These are phyloP conservation scores for Aspergillus ibericus DNA, from an alignment of 2,329 filamentous ascomycete genomes.

Conservation along the genomic window DNA sequence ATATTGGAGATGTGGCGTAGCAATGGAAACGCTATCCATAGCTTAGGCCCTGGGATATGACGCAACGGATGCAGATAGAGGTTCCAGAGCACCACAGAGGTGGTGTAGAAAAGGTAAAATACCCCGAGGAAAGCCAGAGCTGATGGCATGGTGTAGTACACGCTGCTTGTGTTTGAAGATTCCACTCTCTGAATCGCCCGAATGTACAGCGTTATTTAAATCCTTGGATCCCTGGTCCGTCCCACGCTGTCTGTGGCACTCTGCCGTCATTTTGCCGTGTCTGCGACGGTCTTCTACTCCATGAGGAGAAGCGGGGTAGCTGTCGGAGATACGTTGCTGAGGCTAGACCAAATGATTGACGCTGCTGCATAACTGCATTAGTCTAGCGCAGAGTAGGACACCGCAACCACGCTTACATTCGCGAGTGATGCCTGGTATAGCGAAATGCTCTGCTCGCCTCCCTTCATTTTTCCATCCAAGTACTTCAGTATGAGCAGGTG, in stretches of 20 bases:
- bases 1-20: conserved; percentile 10
- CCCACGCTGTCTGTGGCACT: background rate
- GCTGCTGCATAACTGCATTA: too few species aligned
- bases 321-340: background rate
- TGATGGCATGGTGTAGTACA: background rate
- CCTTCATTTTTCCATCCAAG: too few species aligned
- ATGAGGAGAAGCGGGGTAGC: background rate
- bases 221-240: background rate
- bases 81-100: background rate
- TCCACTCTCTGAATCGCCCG: background rate
- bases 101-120: background rate
- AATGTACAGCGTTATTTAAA: background rate
- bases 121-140: background rate
- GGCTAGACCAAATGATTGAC: too few species aligned
- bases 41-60: conserved; percentile 15
- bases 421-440: too few species aligned
- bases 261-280: background rate
- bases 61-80: conserved; percentile 23
- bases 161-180: background rate
- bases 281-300: background rate
- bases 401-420: too few species aligned
- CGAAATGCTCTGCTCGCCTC: too few species aligned
- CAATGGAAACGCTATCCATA: conserved; percentile 19
- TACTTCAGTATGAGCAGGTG: too few species aligned
- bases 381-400: too few species aligned